Conservation (phyloP, 2,329 filamentous ascomycete genomes). For the Trichoderma gracile region DNA sequence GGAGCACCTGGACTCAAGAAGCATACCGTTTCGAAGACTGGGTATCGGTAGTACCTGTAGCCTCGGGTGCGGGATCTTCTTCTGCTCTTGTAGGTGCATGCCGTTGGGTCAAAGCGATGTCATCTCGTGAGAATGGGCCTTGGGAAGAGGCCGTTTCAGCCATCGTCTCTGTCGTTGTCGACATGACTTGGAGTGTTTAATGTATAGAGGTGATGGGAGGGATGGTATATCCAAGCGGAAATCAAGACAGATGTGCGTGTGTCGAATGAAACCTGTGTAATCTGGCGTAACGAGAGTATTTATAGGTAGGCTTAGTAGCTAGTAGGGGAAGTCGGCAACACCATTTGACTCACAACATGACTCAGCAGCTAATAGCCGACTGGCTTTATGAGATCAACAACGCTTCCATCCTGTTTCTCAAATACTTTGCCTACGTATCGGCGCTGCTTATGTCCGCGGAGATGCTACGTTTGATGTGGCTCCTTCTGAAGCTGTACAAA, state of each 20-base stretch:
- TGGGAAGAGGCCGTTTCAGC: background rate
- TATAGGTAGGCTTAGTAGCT: background rate
- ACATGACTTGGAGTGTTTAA: background rate
- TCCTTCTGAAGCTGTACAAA: too few relatives aligned
- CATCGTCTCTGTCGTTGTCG: background rate
- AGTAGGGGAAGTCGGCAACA: background rate
- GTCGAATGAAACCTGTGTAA: background rate
- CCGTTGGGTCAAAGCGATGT: conserved; percentile 12
- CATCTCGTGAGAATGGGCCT: background rate
- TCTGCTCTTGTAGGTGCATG: background rate
- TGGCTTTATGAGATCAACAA: too few relatives aligned
- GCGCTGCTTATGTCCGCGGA: too few relatives aligned
- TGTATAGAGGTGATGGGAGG: background rate
- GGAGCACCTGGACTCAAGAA: background rate
- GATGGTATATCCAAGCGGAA: background rate
- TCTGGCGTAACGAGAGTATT: background rate
- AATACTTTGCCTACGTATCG: too few relatives aligned
- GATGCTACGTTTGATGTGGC: too few relatives aligned
- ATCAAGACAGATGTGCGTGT: background rate
- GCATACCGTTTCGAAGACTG: conserved; percentile 14
- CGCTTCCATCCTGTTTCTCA: too few relatives aligned
- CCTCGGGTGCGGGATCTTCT: conserved; percentile 1
- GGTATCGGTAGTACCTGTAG: background rate
- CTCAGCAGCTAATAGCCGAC: background rate
- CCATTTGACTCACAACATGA: background rate